phyloP scores from a whole-genome alignment of 305 asterid species.

The Fraxinus angustifolia region DNA sequence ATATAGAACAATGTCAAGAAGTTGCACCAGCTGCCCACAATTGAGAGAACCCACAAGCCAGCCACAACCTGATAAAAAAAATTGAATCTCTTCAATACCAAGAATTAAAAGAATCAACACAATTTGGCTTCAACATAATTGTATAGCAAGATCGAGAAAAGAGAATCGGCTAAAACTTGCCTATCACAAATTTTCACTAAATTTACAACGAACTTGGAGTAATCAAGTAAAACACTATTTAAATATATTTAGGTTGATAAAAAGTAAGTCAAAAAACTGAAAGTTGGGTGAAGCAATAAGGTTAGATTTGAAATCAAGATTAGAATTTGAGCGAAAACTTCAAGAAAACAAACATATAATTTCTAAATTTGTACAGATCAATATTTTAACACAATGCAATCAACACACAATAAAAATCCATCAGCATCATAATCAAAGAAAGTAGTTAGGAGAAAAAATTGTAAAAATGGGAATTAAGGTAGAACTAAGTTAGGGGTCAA shows the following conservation, averaged over 20 bases:
- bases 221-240: background rate
- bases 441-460: background rate
- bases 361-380: background rate
- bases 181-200: background rate
- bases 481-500: background rate
- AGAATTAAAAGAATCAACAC: background rate
- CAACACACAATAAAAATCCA: background rate
- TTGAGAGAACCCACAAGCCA: slow-evolving; percentile 72
- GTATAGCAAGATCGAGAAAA: background rate
- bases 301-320: background rate
- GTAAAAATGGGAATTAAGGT: background rate
- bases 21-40: slow-evolving; percentile 78
- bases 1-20: slow-evolving; percentile 82
- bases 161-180: background rate
- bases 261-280: background rate
- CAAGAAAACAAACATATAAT: background rate
- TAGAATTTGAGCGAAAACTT: background rate
- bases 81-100: background rate
- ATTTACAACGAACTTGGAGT: background rate
- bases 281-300: too few species aligned
- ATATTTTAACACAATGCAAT: background rate
- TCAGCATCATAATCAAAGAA: background rate
- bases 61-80: slow-evolving; percentile 53
- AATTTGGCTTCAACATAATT: background rate
- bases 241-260: background rate